Base-by-base conservation (phyloP, 805 yeast genomes). In the Metschnikowia shivogae region DNA sequence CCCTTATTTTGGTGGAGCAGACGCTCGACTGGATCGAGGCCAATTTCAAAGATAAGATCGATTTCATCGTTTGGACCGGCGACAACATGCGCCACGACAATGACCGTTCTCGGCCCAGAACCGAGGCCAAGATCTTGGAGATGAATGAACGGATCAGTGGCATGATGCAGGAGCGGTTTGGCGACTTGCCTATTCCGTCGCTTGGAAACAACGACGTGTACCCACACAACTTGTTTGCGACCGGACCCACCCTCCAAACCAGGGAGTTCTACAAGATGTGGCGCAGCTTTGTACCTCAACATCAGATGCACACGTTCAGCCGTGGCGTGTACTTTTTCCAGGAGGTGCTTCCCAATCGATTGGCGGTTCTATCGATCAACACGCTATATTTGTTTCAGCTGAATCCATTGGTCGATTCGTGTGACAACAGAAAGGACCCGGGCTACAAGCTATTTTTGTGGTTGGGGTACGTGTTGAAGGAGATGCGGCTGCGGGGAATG, bases 41-140 rank as follows among this genome's bases (percentile, higher is more conserved):
- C 10, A 81, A 86, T 48, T 61, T 88, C 47, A 77, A 72, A 48
- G 93, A 86, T 61, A 81, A 87, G 52, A 81, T 88, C 39, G 96
- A 88, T 61, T 88, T 88, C 63, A 82, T 88, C 10, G 76, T 88
- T 11, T 88, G 96, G 96, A 87, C 96, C 0, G 96, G 96, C 28
- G 96, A 88, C 64, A 88, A 87, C 56, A 78, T 86, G 37, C 73
- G 95, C 45, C 96, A 87, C 61, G 95, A 87, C 61, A 85, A 83
- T 56, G 96, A 87, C 64, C 70, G 95, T 59, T 60, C 61, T 17
- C 65, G 67, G 56, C 96, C 96, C 2, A 76, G 96, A 68, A 78
- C 86, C 1, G 95, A 87, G 57, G 57, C 59, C 46, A 79, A 81
- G 45, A 88, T 88, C 37, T 78, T 86, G 50, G 83, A 81, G 10